These are phyloP conservation scores for Hypomontagnella monticulosa DNA, from an alignment of 495 filamentous ascomycete genomes.

Conservation along the genomic window DNA sequence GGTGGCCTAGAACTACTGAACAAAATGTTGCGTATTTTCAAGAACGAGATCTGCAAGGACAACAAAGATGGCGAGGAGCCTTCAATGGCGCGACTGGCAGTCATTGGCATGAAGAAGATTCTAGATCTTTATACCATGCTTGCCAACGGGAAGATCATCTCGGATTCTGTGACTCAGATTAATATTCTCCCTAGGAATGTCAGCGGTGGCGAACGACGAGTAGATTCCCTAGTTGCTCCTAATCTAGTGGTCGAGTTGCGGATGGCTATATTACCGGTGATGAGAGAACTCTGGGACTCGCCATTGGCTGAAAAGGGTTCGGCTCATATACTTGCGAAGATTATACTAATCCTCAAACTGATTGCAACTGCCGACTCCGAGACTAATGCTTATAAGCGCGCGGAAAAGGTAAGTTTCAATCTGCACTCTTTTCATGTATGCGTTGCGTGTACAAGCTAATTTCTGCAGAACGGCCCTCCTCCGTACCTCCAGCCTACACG, in stretches of 20 bases:
- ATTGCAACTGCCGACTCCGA: conserved; percentile 83
- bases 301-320: conserved; percentile 80
- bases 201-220: conserved; percentile 57
- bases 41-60: conserved; percentile 65
- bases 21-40: conserved; percentile 76
- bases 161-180: conserved; percentile 74
- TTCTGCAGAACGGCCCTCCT: conserved; percentile 42
- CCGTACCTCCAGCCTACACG: conserved; percentile 48
- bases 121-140: conserved; percentile 81
- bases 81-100: conserved; percentile 51
- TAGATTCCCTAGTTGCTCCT: conserved; percentile 73
- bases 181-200: conserved; percentile 65
- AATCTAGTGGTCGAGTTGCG: conserved; percentile 92
- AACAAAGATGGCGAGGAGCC: conserved; percentile 46
- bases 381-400: conserved; percentile 66
- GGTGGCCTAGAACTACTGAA: conserved; percentile 80
- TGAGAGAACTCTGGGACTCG: conserved; percentile 83
- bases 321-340: conserved; percentile 75
- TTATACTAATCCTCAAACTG: conserved; percentile 84
- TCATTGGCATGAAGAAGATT: conserved; percentile 79
- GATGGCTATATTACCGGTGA: conserved; percentile 80
- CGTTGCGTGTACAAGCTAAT: conserved; percentile 21
- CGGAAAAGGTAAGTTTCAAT: conserved; percentile 56
- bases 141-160: conserved; percentile 77
- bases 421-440: neutral